A percentile compares a stretch with the other conserved stretches of the same genome.
Conservation (phyloP, 2,329 filamentous ascomycete genomes). For the Orbilia oligospora region DNA sequence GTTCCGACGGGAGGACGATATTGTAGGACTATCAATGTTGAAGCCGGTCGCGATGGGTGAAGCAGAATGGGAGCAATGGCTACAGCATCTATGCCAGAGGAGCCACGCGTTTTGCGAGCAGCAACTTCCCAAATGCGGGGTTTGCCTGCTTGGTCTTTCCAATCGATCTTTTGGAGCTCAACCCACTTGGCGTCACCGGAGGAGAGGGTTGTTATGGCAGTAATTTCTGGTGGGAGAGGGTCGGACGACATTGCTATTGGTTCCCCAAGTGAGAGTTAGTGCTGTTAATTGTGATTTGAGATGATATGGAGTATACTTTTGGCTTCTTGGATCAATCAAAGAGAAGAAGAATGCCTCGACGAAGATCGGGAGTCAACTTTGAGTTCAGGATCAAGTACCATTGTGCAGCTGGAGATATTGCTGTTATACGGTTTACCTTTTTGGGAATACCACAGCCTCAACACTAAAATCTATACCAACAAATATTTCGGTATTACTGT, state of each 20-base stretch:
- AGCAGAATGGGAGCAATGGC: constrained; percentile 73
- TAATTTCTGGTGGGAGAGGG: constrained; percentile 70
- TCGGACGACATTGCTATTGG: constrained; percentile 67
- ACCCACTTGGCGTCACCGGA: constrained; percentile 73
- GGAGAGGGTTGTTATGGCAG: constrained; percentile 70
- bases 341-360: neutral
- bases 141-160: constrained; percentile 69
- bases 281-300: neutral
- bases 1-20: constrained; percentile 75
- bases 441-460: too few relatives aligned
- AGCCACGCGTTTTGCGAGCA: constrained; percentile 71
- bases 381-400: too few relatives aligned
- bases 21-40: constrained; percentile 73
- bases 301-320: neutral
- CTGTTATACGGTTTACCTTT: too few relatives aligned
- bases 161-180: constrained; percentile 72
- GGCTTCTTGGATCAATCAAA: neutral
- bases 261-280: too few relatives aligned
- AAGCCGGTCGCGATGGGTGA: constrained; percentile 69
- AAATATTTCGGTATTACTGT: too few relatives aligned
- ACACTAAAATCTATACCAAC: too few relatives aligned
- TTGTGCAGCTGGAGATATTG: neutral
- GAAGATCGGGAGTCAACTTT: neutral
- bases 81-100: constrained; percentile 74
- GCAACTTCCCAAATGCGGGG: constrained; percentile 71